Base-by-base conservation (phyloP, 352 stramenopile genomes). In the Phytophthora boehmeriae region DNA sequence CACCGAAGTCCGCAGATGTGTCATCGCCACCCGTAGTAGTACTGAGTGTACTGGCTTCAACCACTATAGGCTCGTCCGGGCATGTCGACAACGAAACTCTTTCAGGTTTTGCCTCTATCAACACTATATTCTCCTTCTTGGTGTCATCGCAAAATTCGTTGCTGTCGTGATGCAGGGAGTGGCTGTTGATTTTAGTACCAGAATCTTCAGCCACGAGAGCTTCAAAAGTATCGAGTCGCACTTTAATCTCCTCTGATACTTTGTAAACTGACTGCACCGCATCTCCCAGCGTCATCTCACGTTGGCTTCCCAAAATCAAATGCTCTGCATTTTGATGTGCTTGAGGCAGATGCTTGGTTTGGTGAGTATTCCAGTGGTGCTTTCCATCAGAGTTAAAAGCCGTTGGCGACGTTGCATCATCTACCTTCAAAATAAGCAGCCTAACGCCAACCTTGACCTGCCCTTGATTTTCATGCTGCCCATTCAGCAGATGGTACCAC, bases 401-500 rank as follows among this genome's bases (percentile, higher is more conserved):
- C n/a, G 14, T 23, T n/a, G 27, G 11, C 27, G n/a, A n/a, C 20
- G 22, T 28, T 11, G 20, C 14, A 20, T 27, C 32, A 44, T 48
- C 30, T 49, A n/a, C n/a, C n/a, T 43, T 30, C 3, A 22, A 41
- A 14, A n/a, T 43, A 2, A 54, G 13, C 23, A 71, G 57, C 19
- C 20, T 34, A 27, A 66, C 59, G 16, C 45, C 55, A 10, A 77
- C 45, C 38, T 76, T 74, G 28, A 74, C 49, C 43, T 77, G 68
- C 2, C 59, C 68, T 22, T 50, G 50, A 50, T 41, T 71, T 41
- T 68, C 43, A 22, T 66, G 48, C 13, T 63, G 44, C 10, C 32
- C 32, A 42, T 76, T 55, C 4, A 71, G 46, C 14, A 76, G 19
- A 36, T 76, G 68, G 48, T 76, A 76, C 68, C 68, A 76, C 8